A percentile compares a stretch with the other conserved stretches of the same genome.
Conservation (phyloP, 768 basidiomycete genomes). For the Macrolepiota albuminosa region DNA sequence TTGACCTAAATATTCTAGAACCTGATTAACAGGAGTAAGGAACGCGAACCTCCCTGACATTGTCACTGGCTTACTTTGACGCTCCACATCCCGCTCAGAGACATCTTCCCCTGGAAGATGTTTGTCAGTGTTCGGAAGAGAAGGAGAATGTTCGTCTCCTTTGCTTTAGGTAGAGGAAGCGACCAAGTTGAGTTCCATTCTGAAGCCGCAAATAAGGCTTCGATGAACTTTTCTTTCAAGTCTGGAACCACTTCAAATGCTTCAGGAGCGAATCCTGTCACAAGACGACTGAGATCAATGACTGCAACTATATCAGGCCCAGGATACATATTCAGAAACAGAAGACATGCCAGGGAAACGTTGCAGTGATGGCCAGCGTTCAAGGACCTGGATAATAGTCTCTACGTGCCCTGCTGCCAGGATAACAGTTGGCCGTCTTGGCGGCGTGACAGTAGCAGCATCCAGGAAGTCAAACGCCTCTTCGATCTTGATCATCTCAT, state of each 20-base stretch:
- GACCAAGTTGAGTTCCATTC: conserved; percentile 59
- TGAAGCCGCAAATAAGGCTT: conserved; percentile 60
- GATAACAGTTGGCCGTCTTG: conserved; percentile 25
- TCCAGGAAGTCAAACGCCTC: conserved; percentile 60
- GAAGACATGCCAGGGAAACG: conserved; percentile 51
- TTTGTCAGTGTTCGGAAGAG: conserved; percentile 80
- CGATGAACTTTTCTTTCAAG: conserved; percentile 49
- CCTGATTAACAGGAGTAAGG: conserved; percentile 30
- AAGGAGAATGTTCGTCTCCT: conserved; percentile 84
- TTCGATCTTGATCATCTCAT: conserved; percentile 54
- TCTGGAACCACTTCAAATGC: conserved; percentile 37
- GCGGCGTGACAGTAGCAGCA: conserved; percentile 36
- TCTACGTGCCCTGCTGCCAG: conserved; percentile 52
- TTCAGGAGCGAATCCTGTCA: conserved; percentile 60
- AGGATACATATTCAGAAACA: not conserved
- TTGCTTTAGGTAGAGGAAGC: conserved; percentile 55
- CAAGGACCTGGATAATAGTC: conserved; percentile 56
- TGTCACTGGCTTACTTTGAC: conserved; percentile 36
- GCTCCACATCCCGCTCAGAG: conserved; percentile 45
- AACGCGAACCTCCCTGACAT: not conserved
- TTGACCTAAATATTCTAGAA: conserved; percentile 49
- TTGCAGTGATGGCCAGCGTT: conserved; percentile 69
- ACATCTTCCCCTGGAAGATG: conserved; percentile 54
- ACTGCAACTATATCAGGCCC: conserved; percentile 38
- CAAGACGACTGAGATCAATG: conserved; percentile 78